These are phyloP conservation scores for Bruguiera hainesii DNA, from an alignment of 441 rosid species.

Conservation along the genomic window DNA sequence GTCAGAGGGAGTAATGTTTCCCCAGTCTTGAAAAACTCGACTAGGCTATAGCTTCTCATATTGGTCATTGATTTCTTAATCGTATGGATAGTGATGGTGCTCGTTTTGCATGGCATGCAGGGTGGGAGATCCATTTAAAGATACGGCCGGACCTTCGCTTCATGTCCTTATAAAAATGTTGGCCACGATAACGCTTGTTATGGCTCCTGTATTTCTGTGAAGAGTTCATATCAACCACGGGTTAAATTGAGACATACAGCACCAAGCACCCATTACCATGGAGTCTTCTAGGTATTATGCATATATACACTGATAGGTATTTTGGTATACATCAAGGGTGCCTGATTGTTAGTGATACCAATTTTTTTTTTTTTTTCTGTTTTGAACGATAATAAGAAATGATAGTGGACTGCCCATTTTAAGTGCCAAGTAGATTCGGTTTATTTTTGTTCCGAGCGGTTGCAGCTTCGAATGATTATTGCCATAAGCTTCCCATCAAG, in stretches of 20 bases:
- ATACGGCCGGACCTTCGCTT: conserved; percentile 95
- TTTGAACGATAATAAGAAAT: conserved; percentile 12
- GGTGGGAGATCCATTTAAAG: conserved; percentile 98
- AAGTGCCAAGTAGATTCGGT: background rate
- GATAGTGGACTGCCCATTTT: conserved; percentile 5
- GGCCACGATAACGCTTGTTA: conserved; percentile 89
- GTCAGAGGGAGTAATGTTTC: no score
- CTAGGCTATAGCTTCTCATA: background rate
- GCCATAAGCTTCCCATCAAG: no score
- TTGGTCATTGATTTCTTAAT: background rate
- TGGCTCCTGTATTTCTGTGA: conserved; percentile 65
- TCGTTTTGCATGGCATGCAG: conserved; percentile 42
- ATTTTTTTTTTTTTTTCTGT: background rate
- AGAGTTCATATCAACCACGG: conserved; percentile 24
- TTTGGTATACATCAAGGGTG: conserved; percentile 31
- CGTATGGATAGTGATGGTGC: background rate
- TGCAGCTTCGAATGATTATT: no score
- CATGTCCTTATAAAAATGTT: conserved; percentile 96
- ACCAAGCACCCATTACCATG: conserved; percentile 17
- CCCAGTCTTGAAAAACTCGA: no score
- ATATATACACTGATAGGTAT: conserved; percentile 25
- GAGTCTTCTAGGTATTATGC: conserved; percentile 16
- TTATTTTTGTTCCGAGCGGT: background rate
- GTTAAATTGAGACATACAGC: conserved; percentile 5
- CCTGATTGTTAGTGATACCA: conserved; percentile 10